Base-by-base conservation (phyloP, 208 protist species). In the Tritrichomonas foetus region DNA sequence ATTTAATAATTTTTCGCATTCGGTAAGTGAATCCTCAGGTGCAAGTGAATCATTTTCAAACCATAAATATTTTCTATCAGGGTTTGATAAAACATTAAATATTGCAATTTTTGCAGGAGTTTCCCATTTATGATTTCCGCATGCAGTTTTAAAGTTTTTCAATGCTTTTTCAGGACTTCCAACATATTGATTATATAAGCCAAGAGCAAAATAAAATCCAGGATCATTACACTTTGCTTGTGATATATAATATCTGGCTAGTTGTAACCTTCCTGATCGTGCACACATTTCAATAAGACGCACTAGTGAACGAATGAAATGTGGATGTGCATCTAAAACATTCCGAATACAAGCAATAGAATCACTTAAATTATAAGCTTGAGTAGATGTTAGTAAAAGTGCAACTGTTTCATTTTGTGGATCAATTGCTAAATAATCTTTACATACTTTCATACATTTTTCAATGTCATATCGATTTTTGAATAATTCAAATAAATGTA, bases 231-330 rank as follows among this genome's bases (percentile, higher is more conserved):
- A 39, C 1, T 53, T 61, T n/a, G 39, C 16, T 14, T 47, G n/a
- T 64, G 20, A 64, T 64, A 64, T 25, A 64, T 20, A 20, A 36
- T 44, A 27, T 39, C 57, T 89, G 0, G 47, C 78, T 30, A 89
- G 25, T 53, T 89, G 27, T 13, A 89, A n/a, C 22, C 57, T 89
- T 57, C 78, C 78, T 89, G 78, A 41, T 39, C 78, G 78, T 39
- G 78, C 41, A n/a, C 47, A 89, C 1, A 89, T 89, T 39, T 89
- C 78, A 57, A 89, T 30, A 20, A 89, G 78, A 33, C 78, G 39
- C 1, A 89, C 22, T 33, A 49, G 16, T 30, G 47, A 13, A 57
- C 47, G 41, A 61, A 14, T 16, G 20, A 33, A 89, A 3, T 57
- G 33, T 13, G 78, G 78, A 39, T 89, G 41, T 39, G 11, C 30